Evolutionary conservation across 2,329 filamentous ascomycete genomes (phyloP).

Genomic region (Fonsecaea erecta): DNA sequence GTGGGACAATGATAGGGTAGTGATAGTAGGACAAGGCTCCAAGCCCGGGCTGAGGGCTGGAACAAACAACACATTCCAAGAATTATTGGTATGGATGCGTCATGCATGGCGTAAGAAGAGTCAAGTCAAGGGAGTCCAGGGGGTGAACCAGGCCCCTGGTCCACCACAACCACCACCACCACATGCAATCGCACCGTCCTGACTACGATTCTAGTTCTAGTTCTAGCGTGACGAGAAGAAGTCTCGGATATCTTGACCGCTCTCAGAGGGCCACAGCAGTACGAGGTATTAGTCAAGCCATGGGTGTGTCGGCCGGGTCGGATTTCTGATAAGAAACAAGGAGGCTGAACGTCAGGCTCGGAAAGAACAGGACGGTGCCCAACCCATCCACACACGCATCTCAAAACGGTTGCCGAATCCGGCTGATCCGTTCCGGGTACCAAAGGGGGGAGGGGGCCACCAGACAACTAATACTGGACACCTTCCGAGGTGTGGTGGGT

Average conservation of each 20-base stretch:
- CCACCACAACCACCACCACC: no score
- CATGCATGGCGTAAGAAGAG: background rate
- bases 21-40: constrained; percentile 16
- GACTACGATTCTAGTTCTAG: no score
- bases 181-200: no score
- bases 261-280: no score
- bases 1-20: constrained; percentile 14
- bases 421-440: background rate
- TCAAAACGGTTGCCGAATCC: constrained; percentile 5
- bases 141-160: no score
- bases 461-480: background rate
- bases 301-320: no score
- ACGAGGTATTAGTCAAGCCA: constrained; percentile 3
- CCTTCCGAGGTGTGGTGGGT: background rate
- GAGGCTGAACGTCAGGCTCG: background rate
- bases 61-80: constrained; percentile 4
- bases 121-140: constrained; percentile 2
- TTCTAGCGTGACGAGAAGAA: background rate
- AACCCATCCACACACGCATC: no score
- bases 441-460: background rate
- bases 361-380: background rate
- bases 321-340: constrained; percentile 13
- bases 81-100: background rate
- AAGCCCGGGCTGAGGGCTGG: constrained; percentile 4
- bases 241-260: constrained; percentile 10